Base-by-base conservation (phyloP, 2,329 filamentous ascomycete genomes). In the Exophiala oligosperma region DNA sequence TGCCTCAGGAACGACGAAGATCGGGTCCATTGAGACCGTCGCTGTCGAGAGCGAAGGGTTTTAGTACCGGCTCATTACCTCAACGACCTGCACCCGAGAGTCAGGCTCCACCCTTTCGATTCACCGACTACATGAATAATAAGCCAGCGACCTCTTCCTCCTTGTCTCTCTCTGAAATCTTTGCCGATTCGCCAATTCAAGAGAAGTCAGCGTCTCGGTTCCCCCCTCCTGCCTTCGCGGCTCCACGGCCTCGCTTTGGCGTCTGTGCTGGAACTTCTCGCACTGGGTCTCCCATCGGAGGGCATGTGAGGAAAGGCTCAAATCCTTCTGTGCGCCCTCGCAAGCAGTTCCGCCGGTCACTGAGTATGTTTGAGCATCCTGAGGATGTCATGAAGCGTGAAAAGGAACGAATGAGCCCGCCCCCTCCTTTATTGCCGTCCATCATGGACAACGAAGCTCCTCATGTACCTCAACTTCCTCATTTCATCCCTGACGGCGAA, bases 311-410 rank as follows among this genome's bases (percentile, higher is more conserved):
- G 63, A 91, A 92, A 65, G 82, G 78, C 69, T 88, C 84, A 49
- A 92, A 87, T 72, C 89, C 83, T 56, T 84, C 89, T 65, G 79
- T 86, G 67, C 86, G 91, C 61, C 90, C 90, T 46, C 85, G 92
- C 65, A 96, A 96, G 71, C 90, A 94, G 72, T 93, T 93, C 70
- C 87, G 94, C 60, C 87, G 94, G 65, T 96, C 93, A 24, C 78
- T 97, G 70, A 97, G 94, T 82, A 99, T 99, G 94, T 99, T 96
- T 75, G 93, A 97, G 77, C 86, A 89, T 72, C 89, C 92, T 2
- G 89, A 85, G 65, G 94, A 97, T 71, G 81, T 97, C 55, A 89
- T 96, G 78, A 91, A 91, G 75, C 81, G 87, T 56, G 91, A 92
- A 72, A 79, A 88, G 64, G 83, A 83, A 58, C 70, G 76, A 53